Conservation (phyloP, 1,139 yeast genomes). For the Trichomonascaceae sp. region DNA sequence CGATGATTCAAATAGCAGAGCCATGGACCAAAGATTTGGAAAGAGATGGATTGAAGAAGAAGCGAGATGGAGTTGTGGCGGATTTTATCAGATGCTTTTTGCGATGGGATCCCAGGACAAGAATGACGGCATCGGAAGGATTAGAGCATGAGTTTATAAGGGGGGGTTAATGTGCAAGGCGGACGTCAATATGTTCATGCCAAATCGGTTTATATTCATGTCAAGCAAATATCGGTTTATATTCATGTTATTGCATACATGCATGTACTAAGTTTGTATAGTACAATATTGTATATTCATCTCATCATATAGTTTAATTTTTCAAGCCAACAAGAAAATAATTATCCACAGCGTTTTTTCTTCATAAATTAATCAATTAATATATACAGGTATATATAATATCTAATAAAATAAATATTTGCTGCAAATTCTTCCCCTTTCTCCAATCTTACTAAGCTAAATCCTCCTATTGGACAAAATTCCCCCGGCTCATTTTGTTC, state of each 20-base stretch:
- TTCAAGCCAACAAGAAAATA: too few species aligned
- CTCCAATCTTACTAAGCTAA: background rate
- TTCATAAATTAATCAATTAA: background rate
- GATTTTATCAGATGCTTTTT: slow-evolving; percentile 35
- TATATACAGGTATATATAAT: too few species aligned
- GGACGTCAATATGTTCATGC: too few species aligned
- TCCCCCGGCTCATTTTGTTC: background rate
- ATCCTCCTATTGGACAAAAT: background rate
- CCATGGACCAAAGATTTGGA: slow-evolving; percentile 22
- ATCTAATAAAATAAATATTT: background rate
- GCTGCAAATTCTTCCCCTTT: background rate
- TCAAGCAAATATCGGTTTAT: too few species aligned
- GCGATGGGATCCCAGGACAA: slow-evolving; percentile 50
- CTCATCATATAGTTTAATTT: too few species aligned
- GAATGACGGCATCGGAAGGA: slow-evolving; percentile 42
- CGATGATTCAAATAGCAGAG: slow-evolving; percentile 28
- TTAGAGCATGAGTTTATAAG: slow-evolving; percentile 32
- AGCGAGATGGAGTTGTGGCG: slow-evolving; percentile 27
- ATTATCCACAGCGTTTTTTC: too few species aligned
- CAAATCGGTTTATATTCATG: too few species aligned
- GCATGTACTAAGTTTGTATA: too few species aligned
- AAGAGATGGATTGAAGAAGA: slow-evolving; percentile 15
- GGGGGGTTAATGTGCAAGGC: background rate
- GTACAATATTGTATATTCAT: too few species aligned
- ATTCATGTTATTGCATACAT: too few species aligned